Base-by-base conservation (phyloP, 164 flowering plant species). In the Vitis rotundifolia region DNA sequence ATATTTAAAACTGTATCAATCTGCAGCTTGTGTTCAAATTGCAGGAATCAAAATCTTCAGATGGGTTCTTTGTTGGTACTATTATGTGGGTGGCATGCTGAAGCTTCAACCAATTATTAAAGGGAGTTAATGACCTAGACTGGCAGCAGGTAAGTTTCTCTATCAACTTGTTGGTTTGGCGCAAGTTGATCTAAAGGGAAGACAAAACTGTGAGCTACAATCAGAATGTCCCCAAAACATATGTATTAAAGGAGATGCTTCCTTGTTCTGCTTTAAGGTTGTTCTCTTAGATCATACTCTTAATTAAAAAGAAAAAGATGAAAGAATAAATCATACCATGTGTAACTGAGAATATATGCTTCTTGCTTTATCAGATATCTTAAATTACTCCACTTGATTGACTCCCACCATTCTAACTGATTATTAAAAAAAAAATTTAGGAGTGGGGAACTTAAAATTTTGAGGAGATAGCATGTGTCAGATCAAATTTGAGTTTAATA, bases 321-420 rank as follows among this genome's bases (percentile, higher is more conserved):
- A 10, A 8, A 60, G 22, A 28, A 59, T 12, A 14, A 57, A 48
- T 56, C 50, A 54, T 9, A 11, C 31, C 57, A 48, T 22, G 69
- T 11, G 31, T n/a, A 14, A 2, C 9, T 12, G 26, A 66, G 74
- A 57, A 65, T 65, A 64, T 71, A 71, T 71, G 69, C 74, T 64
- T 57, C 18, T 16, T 3, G 6, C 48, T 61, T 61, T 31, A 61
- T 61, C 49, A 61, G 1, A 11, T 3, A 13, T 53, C n/a, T 6
- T 53, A 13, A 53, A 53, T 19, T 22, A 57, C 59, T 22, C n/a
- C 0, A 19, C 10, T 11, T 19, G 3, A 16, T 57, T n/a, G 16
- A 61, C 28, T 13, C 6, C 12, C 5, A 7, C 11, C 19, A 0
- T 57, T 28, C 3, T 57, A 22, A 28, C 29, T 22, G 29, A 11